These are phyloP conservation scores for Elymus sibiricus DNA, from an alignment of 176 grass and related monocot genomes.

Conservation along the genomic window DNA sequence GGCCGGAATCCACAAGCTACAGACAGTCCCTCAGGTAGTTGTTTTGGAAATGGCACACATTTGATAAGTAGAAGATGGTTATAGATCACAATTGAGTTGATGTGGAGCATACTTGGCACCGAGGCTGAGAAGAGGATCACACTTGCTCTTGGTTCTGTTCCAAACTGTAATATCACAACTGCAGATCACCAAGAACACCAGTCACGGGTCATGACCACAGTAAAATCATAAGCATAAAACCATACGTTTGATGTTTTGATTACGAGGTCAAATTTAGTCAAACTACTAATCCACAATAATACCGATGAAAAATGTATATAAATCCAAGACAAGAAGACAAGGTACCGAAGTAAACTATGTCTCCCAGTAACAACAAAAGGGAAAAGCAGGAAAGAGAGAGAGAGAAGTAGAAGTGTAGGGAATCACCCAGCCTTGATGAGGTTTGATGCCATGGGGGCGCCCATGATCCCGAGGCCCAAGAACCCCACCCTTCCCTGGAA, in stretches of 20 bases:
- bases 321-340: background rate
- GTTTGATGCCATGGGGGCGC: constrained; percentile 69
- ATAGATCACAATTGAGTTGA: background rate
- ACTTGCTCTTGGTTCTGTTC: constrained; percentile 92
- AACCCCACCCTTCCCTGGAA: constrained; percentile 77
- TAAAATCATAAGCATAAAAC: background rate
- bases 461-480: constrained; percentile 86
- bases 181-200: background rate
- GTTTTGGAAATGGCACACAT: background rate
- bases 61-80: background rate
- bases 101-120: constrained; percentile 56
- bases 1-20: background rate
- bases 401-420: background rate
- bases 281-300: background rate
- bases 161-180: constrained; percentile 86
- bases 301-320: background rate
- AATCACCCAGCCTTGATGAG: constrained; percentile 70
- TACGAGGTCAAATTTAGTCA: background rate
- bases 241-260: background rate
- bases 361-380: background rate
- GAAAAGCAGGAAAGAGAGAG: background rate
- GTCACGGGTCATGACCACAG: background rate
- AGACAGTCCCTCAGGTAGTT: background rate
- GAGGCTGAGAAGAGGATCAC: constrained; percentile 66
- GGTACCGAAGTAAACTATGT: background rate